These are phyloP conservation scores for Fusarium multiceps DNA, from an alignment of 2,329 filamentous ascomycete genomes.

Conservation along the genomic window DNA sequence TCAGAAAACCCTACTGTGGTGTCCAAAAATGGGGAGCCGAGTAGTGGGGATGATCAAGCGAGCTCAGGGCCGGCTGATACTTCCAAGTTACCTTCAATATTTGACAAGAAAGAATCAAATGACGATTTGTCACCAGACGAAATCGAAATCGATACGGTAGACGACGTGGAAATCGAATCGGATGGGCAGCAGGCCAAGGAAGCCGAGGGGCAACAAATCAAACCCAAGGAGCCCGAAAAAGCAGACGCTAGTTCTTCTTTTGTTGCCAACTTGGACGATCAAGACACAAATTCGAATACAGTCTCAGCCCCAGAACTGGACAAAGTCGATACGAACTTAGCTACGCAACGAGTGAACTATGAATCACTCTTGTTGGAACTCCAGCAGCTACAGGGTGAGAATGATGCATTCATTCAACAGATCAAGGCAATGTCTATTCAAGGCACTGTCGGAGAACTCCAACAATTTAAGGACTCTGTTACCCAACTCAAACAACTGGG, in stretches of 20 bases:
- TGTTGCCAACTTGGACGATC: not conserved
- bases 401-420: constrained; percentile 46
- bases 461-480: constrained; percentile 43
- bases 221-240: constrained; percentile 1
- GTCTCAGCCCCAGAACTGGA: constrained; percentile 1
- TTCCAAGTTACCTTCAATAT: not conserved
- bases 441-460: constrained; percentile 40
- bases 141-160: constrained; percentile 57
- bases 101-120: constrained; percentile 26
- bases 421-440: constrained; percentile 46
- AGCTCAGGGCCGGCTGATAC: constrained; percentile 4
- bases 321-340: constrained; percentile 34
- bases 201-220: constrained; percentile 11
- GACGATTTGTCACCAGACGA: constrained; percentile 57
- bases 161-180: constrained; percentile 44
- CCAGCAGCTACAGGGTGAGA: constrained; percentile 47
- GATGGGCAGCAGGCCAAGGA: constrained; percentile 40
- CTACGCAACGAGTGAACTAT: constrained; percentile 50
- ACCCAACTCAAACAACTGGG: constrained; percentile 47
- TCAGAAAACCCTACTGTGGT: constrained; percentile 6
- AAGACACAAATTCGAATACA: not conserved
- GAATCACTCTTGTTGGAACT: constrained; percentile 51
- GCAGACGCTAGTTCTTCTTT: not conserved
- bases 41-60: not conserved
- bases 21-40: constrained; percentile 17